Percentiles rank a stretch among this genome's conserved stretches.
Evolutionary conservation across 2,329 filamentous ascomycete species (phyloP).

Genomic region (Chrysosporium queenslandicum): DNA sequence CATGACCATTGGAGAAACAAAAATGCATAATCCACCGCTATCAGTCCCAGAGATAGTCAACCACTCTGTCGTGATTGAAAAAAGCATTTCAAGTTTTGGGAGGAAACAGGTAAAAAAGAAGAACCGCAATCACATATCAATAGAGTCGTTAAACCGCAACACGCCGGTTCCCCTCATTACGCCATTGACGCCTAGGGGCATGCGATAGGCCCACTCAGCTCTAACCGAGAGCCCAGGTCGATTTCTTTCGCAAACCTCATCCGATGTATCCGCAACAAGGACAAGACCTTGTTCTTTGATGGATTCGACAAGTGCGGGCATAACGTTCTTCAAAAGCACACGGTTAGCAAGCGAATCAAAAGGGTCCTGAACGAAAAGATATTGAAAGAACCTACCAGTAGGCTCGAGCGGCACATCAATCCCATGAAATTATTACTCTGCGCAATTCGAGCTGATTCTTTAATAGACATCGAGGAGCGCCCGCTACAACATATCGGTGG

Average conservation of each 20-base stretch:
- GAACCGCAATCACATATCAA: slow-evolving; percentile 51
- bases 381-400: slow-evolving; percentile 55
- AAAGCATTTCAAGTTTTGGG: neutral
- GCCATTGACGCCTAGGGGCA: slow-evolving; percentile 78
- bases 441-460: slow-evolving; percentile 86
- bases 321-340: slow-evolving; percentile 59
- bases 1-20: too few relatives aligned
- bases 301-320: slow-evolving; percentile 80
- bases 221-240: slow-evolving; percentile 19
- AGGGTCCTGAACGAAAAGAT: slow-evolving; percentile 1
- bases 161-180: slow-evolving; percentile 77
- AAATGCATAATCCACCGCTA: neutral
- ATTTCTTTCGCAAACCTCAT: slow-evolving; percentile 36
- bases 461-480: slow-evolving; percentile 70
- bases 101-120: neutral
- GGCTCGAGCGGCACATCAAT: slow-evolving; percentile 73
- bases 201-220: slow-evolving; percentile 38
- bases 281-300: slow-evolving; percentile 92
- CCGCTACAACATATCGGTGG: slow-evolving; percentile 51
- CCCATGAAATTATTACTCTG: slow-evolving; percentile 98
- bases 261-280: slow-evolving; percentile 76
- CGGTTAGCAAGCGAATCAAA: slow-evolving; percentile 1
- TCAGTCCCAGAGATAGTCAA: neutral
- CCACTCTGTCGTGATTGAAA: neutral
- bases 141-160: slow-evolving; percentile 82